phyloP scores from a whole-genome alignment of 2,329 filamentous ascomycete genomes.

The Fusarium algeriense region DNA sequence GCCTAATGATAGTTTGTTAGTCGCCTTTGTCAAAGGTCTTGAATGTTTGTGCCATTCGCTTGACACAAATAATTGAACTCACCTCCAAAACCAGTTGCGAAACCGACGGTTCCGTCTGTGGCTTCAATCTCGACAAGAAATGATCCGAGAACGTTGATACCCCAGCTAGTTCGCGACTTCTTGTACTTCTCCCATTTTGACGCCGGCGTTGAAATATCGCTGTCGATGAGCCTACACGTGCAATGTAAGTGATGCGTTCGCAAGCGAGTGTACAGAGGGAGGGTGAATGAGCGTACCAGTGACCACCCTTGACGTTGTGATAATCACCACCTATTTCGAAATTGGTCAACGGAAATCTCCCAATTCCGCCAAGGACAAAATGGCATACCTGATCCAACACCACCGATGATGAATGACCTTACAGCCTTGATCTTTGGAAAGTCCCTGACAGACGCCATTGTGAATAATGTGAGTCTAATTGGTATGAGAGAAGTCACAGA shows the following conservation, averaged over 20 bases:
- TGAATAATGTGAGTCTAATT: constrained; percentile 2
- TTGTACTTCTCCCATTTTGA: constrained; percentile 90
- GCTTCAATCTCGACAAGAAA: constrained; percentile 93
- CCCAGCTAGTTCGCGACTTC: constrained; percentile 89
- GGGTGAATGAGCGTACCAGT: constrained; percentile 63
- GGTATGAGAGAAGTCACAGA: not conserved
- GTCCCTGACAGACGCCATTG: constrained; percentile 64
- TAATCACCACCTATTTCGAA: constrained; percentile 77
- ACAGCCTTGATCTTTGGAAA: constrained; percentile 84
- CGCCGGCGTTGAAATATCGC: constrained; percentile 92
- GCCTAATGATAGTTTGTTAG: constrained; percentile 58
- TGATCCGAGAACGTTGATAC: constrained; percentile 93
- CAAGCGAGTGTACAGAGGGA: not conserved
- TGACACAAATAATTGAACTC: constrained; percentile 35
- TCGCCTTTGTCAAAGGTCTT: not conserved
- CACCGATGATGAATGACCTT: constrained; percentile 74
- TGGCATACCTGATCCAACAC: constrained; percentile 50
- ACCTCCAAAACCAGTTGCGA: constrained; percentile 93
- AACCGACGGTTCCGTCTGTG: constrained; percentile 90
- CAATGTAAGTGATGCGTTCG: constrained; percentile 17
- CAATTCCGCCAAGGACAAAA: not conserved
- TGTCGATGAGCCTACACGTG: constrained; percentile 83
- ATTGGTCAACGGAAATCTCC: constrained; percentile 4
- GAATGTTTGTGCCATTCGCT: not conserved
- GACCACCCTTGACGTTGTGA: constrained; percentile 86